Conservation (phyloP, 192 early-diverging fungal genomes). For the Helicostylum pulchrum region DNA sequence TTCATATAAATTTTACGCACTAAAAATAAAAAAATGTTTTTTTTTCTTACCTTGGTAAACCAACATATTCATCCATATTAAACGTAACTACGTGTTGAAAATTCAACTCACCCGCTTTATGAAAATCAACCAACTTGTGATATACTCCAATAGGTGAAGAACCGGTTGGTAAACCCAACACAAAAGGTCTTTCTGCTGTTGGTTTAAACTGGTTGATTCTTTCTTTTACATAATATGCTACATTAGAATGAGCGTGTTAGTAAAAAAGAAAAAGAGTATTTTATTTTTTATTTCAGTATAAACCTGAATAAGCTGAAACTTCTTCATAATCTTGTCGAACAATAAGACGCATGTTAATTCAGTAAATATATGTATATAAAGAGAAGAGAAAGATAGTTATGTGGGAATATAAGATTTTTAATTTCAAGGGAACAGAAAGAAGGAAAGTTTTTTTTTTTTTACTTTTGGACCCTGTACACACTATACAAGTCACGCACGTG, state of each 20-base stretch:
- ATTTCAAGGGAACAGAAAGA: not conserved
- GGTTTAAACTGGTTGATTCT: conserved; percentile 80
- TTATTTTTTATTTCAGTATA: not conserved
- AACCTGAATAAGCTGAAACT: conserved; percentile 67
- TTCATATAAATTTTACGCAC: not conserved
- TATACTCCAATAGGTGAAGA: conserved; percentile 77
- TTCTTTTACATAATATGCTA: conserved; percentile 79
- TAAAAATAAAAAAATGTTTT: conserved; percentile 6
- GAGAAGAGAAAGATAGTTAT: not conserved
- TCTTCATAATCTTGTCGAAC: conserved; percentile 70
- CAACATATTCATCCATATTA: conserved; percentile 91
- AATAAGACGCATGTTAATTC: conserved; percentile 63
- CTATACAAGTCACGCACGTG: not conserved
- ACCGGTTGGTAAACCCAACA: conserved; percentile 83
- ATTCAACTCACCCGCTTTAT: conserved; percentile 64
- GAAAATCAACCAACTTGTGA: conserved; percentile 70
- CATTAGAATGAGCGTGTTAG: not conserved
- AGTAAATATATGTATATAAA: not conserved
- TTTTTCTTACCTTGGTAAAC: conserved; percentile 59
- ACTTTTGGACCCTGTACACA: not conserved
- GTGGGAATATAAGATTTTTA: not conserved
- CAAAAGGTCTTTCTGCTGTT: conserved; percentile 72
- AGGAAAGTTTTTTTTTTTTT: not conserved
- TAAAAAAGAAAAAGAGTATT: not conserved
- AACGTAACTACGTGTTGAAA: conserved; percentile 83